Conservation (phyloP, 2,329 filamentous ascomycete species). For the Lasiodiplodia theobromae region DNA sequence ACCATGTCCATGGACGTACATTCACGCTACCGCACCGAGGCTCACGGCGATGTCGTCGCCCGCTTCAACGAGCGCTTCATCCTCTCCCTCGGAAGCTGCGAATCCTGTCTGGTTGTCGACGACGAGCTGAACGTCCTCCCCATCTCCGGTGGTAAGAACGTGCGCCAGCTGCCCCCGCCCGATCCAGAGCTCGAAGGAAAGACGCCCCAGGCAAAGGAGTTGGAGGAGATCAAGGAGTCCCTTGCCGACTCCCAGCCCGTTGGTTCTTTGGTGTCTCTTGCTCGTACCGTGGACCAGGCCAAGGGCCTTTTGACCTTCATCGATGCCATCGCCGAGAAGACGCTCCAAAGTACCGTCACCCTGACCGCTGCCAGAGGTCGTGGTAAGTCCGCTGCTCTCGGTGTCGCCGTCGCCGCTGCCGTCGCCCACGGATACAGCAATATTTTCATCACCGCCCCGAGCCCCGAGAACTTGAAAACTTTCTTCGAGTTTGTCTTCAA, state of each 20-base stretch:
- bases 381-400: constrained; percentile 95
- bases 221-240: constrained; percentile 86
- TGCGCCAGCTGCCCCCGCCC: constrained; percentile 79
- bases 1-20: constrained; percentile 98
- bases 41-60: constrained; percentile 91
- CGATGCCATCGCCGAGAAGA: constrained; percentile 96
- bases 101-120: constrained; percentile 93
- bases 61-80: constrained; percentile 98
- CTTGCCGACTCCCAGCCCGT: constrained; percentile 86
- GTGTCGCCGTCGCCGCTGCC: constrained; percentile 91
- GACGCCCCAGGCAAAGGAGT: constrained; percentile 72
- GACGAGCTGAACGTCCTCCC: constrained; percentile 97
- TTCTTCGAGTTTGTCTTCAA: constrained; percentile 99
- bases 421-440: constrained; percentile 98
- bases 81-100: constrained; percentile 91
- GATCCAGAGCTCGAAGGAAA: constrained; percentile 77
- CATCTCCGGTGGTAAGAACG: constrained; percentile 92
- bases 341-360: constrained; percentile 88
- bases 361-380: constrained; percentile 92
- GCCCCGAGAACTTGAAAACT: constrained; percentile 97
- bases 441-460: constrained; percentile 98
- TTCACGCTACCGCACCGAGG: constrained; percentile 93
- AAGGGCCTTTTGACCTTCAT: constrained; percentile 97
- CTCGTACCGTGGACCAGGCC: constrained; percentile 92
- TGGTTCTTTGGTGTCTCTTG: constrained; percentile 81